Conservation (phyloP, 805 yeast species). For the Pichia occidentalis region DNA sequence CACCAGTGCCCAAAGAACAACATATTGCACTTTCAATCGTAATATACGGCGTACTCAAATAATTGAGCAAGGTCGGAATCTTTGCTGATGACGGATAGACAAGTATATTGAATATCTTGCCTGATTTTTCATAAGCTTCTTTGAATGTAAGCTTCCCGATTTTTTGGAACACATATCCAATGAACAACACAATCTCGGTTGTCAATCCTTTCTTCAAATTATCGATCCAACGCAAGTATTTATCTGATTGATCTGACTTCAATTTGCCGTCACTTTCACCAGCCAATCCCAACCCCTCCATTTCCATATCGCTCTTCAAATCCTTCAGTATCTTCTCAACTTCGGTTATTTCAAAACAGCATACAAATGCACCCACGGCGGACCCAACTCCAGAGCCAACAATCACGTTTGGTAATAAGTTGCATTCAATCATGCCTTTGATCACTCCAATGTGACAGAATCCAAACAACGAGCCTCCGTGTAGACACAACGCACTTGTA, state of each 20-base stretch:
- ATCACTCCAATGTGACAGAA: conserved; percentile 91
- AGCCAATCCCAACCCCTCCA: conserved; percentile 33
- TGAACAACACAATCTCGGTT: conserved; percentile 73
- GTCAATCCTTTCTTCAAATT: conserved; percentile 56
- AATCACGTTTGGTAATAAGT: conserved; percentile 74
- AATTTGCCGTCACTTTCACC: conserved; percentile 35
- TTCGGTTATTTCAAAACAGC: conserved; percentile 65
- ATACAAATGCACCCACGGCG: conserved; percentile 78
- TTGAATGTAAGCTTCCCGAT: conserved; percentile 87
- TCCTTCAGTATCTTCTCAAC: conserved; percentile 38
- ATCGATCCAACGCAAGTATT: conserved; percentile 10
- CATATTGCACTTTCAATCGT: conserved; percentile 84
- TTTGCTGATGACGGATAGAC: conserved; percentile 73
- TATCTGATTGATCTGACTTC: background rate
- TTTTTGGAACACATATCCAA: conserved; percentile 67
- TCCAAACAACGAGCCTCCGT: conserved; percentile 95
- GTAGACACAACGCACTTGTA: conserved; percentile 80
- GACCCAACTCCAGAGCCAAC: conserved; percentile 96
- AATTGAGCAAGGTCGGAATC: conserved; percentile 71
- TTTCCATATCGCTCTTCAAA: conserved; percentile 27
- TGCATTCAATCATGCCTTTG: conserved; percentile 68
- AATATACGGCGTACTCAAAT: conserved; percentile 89
- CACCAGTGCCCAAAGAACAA: conserved; percentile 77
- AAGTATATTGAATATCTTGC: conserved; percentile 73
- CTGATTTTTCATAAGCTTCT: conserved; percentile 79